Evolutionary conservation across 75 land plant species (phyloP).

Genomic region (Ceratopteris richardii): DNA sequence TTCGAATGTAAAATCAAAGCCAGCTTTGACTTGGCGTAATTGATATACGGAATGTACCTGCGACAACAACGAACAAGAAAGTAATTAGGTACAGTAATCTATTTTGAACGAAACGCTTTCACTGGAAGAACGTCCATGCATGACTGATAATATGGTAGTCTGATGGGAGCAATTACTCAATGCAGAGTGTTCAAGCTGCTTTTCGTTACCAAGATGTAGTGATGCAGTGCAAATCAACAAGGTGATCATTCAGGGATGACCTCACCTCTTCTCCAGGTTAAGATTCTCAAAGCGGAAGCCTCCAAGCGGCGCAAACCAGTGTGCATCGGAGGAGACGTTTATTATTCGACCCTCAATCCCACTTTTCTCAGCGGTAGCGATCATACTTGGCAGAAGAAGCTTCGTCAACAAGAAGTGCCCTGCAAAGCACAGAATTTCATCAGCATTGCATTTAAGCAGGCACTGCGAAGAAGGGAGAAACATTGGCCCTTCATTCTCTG

Average conservation of each 20-base stretch:
- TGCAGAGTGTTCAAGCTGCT: no score
- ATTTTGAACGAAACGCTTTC: no score
- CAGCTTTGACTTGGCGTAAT: conserved; percentile 40
- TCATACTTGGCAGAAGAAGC: conserved; percentile 33
- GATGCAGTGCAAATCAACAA: no score
- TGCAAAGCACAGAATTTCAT: conserved; percentile 4
- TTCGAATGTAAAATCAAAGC: conserved; percentile 42
- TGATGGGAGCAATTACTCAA: no score
- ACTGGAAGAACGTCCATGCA: no score
- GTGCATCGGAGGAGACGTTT: conserved; percentile 33
- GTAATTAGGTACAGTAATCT: conserved; percentile 4
- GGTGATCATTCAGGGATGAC: no score
- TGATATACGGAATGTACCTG: conserved; percentile 13
- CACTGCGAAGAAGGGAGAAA: no score
- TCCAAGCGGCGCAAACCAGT: conserved; percentile 13
- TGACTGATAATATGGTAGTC: no score
- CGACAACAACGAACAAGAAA: neutral
- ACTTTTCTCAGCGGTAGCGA: conserved; percentile 22
- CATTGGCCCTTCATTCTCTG: no score
- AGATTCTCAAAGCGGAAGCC: conserved; percentile 32
- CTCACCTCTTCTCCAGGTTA: conserved; percentile 29
- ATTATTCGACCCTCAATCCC: conserved; percentile 42
- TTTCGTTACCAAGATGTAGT: no score
- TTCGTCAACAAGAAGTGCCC: conserved; percentile 41
- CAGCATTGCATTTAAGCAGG: no score